Conservation (phyloP, 2,329 filamentous ascomycete species). For the Byssochlamys sp. region DNA sequence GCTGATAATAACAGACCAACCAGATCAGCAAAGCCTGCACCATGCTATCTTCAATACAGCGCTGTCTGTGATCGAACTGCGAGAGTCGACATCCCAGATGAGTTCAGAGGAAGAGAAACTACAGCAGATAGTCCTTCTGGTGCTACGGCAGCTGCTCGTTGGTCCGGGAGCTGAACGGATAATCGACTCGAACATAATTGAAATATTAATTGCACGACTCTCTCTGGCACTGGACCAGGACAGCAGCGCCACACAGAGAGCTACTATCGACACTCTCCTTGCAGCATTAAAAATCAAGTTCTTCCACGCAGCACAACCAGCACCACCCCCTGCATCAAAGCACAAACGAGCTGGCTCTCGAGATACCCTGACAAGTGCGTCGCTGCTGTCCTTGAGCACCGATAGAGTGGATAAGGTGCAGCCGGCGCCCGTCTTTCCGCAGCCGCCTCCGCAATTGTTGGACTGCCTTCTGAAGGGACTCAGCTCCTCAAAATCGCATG, state of each 20-base stretch:
- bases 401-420: conserved; percentile 34
- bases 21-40: conserved; percentile 23
- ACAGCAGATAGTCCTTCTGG: conserved; percentile 59
- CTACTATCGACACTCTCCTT: conserved; percentile 69
- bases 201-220: conserved; percentile 60
- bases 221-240: conserved; percentile 49
- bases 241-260: conserved; percentile 64
- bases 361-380: conserved; percentile 31
- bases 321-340: conserved; percentile 19
- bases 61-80: conserved; percentile 20
- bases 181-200: conserved; percentile 51
- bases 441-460: conserved; percentile 57
- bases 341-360: conserved; percentile 30
- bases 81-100: conserved; percentile 18
- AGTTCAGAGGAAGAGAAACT: conserved; percentile 53
- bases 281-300: conserved; percentile 58
- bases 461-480: conserved; percentile 75
- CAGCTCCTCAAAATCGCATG: conserved; percentile 60
- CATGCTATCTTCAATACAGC: conserved; percentile 23
- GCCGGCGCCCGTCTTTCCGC: conserved; percentile 24
- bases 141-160: conserved; percentile 45
- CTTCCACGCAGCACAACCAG: conserved; percentile 26
- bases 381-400: conserved; percentile 37
- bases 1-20: conserved; percentile 12
- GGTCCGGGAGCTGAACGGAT: conserved; percentile 31